Evolutionary conservation across 2,329 filamentous ascomycete species (phyloP), one percentile per base, ranked within the genome.

Genomic region (Neofusicoccum kwambonambiense): DNA sequence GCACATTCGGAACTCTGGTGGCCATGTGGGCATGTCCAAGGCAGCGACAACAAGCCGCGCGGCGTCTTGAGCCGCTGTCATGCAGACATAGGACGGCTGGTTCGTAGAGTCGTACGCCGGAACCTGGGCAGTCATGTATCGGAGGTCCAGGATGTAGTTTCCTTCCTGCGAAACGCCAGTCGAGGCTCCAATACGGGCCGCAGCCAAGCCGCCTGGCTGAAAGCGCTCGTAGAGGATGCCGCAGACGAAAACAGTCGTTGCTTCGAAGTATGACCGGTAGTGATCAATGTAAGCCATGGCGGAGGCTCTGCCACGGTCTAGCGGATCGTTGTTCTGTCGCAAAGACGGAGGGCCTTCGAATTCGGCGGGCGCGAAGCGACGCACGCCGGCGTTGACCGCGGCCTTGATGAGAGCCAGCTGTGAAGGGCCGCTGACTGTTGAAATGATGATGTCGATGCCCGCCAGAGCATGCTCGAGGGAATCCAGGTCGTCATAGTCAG

Each of bases 151-250:
- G 57, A 93, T 79, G 69, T 89, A 92, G 69, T 86, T 84, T 4
- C 89, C 89, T 68, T 88, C 84, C 13, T 78, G 79, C 8, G 80
- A 77, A 22, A 87, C 78, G 17, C 84, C 82, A 47, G 82, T 83
- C 11, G 42, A 54, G n/a, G 82, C 67, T 0, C 89, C 89, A 52
- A 92, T 87, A 39, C 82, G 79, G 62, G 86, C 82, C 17, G 81
- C 79, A 12, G 81, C 80, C 65, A 93, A 82, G 0, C 90, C 90
- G 3, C 85, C 86, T 0, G 87, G 87, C 19, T 86, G 86, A 70
- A 93, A 92, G 0, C 89, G 82, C 73, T 93, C 90, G 80, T 92
- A 93, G 68, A 93, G 87, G 35, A 92, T 77, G 19, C 90, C 90
- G 69, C 90, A 93, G 0, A 87, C 86, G 75, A 93, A 92, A 31